Evolutionary conservation across 306 rosid species (phyloP), one percentile per base, ranked within the genome.

Genomic region (Vigna reflexopilosa): DNA sequence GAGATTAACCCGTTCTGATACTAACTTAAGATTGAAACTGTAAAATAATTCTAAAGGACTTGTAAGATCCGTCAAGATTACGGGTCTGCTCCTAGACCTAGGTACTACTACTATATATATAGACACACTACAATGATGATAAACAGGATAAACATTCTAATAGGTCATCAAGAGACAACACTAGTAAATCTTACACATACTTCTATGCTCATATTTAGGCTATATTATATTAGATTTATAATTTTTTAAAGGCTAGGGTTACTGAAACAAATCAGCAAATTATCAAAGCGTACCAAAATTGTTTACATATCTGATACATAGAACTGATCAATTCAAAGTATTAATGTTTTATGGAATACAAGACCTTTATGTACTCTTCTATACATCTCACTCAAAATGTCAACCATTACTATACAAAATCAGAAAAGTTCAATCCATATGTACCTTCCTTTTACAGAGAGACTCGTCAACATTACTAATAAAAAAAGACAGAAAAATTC

Each of bases 371-470:
- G 34, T 34, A 8, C 54, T 45, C 34, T 66, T 66, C 36, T 34
- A 74, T 7, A 62, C 47, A 49, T 49, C 38, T 11, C 12, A 75
- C 34, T 17, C 22, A 73, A 26, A 26, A 55, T 67, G 47, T 47
- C 69, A 44, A 52, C 49, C 58, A 48, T n/a, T 47, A 65, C 28
- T 20, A 54, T 45, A 45, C 12, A 12, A 17, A 50, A 30, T 77
- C 55, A 32, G 62, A 5, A 54, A 26, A 6, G n/a, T 40, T 71
- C 34, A 68, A 55, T 30, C 77, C 51, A 30, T 30, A 30, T 30
- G 34, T 30, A 30, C 34, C 58, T 16, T 20, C 45, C 56, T 67
- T 42, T 45, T 77, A 67, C 58, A 22, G 15, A 24, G 45, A 19
- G 19, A 28, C 7, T 52, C 26, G 45, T 44, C 38, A 44, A 44